These are phyloP conservation scores for Phytophthora hibernalis DNA, from an alignment of 352 stramenopile genomes.

Conservation along the genomic window DNA sequence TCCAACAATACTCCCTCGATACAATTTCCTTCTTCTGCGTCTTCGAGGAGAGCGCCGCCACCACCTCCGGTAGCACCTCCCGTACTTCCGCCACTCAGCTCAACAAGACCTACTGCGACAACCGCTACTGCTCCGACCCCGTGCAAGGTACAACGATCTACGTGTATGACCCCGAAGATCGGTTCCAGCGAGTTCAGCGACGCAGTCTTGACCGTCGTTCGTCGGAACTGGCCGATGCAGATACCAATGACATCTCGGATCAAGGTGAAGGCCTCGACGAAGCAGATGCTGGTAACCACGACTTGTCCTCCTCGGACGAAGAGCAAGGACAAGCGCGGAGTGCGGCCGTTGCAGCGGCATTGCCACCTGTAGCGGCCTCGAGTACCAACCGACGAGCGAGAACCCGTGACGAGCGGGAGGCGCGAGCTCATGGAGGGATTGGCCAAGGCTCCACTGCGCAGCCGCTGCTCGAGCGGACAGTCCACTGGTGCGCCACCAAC, in stretches of 20 bases:
- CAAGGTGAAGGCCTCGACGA: slow-evolving; percentile 14
- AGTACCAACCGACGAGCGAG: slow-evolving; percentile 9
- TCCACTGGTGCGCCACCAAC: slow-evolving; percentile 57
- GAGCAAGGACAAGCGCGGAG: slow-evolving; percentile 26
- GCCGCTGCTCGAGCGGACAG: slow-evolving; percentile 60
- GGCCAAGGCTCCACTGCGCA: slow-evolving; percentile 49
- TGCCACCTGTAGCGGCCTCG: slow-evolving; percentile 7
- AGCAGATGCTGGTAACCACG: slow-evolving; percentile 1
- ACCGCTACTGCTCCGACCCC: slow-evolving; percentile 12
- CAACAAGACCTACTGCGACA: slow-evolving; percentile 6
- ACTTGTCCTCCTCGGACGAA: slow-evolving; percentile 39
- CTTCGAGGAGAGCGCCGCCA: slow-evolving; percentile 17
- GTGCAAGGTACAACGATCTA: slow-evolving; percentile 51
- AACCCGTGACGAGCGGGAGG: slow-evolving; percentile 55
- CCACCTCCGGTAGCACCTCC: slow-evolving; percentile 25
- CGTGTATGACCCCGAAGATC: slow-evolving; percentile 53
- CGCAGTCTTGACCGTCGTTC: slow-evolving; percentile 23
- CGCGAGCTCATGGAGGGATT: slow-evolving; percentile 68
- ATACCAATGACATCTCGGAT: not conserved
- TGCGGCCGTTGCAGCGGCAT: no score
- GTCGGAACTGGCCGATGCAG: slow-evolving; percentile 2
- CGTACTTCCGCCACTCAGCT: slow-evolving; percentile 14
- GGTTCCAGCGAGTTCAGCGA: slow-evolving; percentile 43
- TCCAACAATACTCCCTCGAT: slow-evolving; percentile 9
- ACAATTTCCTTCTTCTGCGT: slow-evolving; percentile 3